A percentile compares a stretch with the other conserved stretches of the same genome.
These are phyloP conservation scores for Tetrapisispora arboricola DNA, from an alignment of 805 yeast species.

Conservation along the genomic window DNA sequence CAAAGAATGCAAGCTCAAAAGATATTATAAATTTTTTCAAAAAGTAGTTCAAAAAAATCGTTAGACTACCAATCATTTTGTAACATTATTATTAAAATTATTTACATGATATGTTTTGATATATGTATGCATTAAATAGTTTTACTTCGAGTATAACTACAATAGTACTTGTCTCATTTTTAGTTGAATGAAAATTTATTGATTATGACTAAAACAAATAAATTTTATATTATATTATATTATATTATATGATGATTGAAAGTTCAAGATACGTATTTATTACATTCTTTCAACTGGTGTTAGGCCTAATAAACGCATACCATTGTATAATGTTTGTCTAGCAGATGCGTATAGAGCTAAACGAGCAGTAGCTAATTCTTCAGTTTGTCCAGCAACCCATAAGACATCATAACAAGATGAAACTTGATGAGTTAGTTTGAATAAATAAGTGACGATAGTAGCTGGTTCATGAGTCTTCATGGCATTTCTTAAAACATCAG, in stretches of 20 bases:
- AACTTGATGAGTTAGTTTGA: slow-evolving; percentile 85
- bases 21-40: slow-evolving; percentile 1
- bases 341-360: slow-evolving; percentile 86
- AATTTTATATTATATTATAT: background rate
- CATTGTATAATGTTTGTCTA: slow-evolving; percentile 79
- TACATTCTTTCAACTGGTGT: slow-evolving; percentile 99
- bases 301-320: slow-evolving; percentile 80
- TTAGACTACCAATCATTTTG: no score
- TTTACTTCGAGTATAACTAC: no score
- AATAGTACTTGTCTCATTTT: no score
- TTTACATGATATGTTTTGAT: no score
- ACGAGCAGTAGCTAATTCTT: slow-evolving; percentile 79
- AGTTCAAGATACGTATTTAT: slow-evolving; percentile 6
- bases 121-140: no score
- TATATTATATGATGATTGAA: background rate
- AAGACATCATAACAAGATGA: slow-evolving; percentile 92
- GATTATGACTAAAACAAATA: no score
- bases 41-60: background rate
- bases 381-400: slow-evolving; percentile 95
- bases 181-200: no score
- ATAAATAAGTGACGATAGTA: slow-evolving; percentile 85
- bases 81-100: background rate
- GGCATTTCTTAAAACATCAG: slow-evolving; percentile 80
- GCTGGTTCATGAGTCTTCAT: slow-evolving; percentile 83
- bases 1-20: background rate